phyloP scores from a whole-genome alignment of 768 basidiomycete genomes.

The Tephrocybe rancida region DNA sequence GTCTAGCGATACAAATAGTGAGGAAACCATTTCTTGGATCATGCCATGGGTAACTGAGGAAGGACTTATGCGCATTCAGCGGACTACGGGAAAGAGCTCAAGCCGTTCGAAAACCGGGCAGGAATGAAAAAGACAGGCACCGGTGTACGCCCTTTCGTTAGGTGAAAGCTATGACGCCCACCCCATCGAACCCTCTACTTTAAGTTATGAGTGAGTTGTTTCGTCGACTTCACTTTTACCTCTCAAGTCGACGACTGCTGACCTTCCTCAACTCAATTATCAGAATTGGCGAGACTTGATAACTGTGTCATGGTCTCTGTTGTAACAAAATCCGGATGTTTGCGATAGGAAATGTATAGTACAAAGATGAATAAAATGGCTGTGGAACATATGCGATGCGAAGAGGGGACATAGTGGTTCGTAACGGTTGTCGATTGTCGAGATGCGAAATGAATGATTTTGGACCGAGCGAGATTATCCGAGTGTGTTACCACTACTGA shows the following conservation, averaged over 20 bases:
- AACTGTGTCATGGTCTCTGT: neutral
- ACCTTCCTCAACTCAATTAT: neutral
- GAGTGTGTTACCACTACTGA: constrained; percentile 5
- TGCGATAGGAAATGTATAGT: constrained; percentile 12
- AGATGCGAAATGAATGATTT: neutral
- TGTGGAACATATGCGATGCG: constrained; percentile 1
- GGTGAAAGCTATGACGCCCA: constrained; percentile 26
- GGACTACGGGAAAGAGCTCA: constrained; percentile 44
- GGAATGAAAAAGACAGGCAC: constrained; percentile 46
- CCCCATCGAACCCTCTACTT: neutral
- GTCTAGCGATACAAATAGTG: constrained; percentile 33
- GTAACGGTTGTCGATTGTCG: constrained; percentile 1
- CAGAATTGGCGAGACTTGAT: neutral
- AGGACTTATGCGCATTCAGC: constrained; percentile 20
- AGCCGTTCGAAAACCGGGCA: constrained; percentile 33
- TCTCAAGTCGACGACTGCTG: neutral
- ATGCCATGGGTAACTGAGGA: no score
- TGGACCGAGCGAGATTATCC: neutral
- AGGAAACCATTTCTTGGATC: no score
- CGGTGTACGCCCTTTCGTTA: constrained; percentile 45
- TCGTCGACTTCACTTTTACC: neutral
- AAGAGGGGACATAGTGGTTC: neutral
- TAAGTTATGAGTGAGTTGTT: neutral
- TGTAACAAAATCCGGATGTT: neutral
- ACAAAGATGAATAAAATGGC: constrained; percentile 5